A percentile compares a stretch with the other conserved stretches of the same genome.
These are phyloP conservation scores for Grifola frondosa DNA, from an alignment of 1,284 basidiomycete genomes.

Conservation along the genomic window DNA sequence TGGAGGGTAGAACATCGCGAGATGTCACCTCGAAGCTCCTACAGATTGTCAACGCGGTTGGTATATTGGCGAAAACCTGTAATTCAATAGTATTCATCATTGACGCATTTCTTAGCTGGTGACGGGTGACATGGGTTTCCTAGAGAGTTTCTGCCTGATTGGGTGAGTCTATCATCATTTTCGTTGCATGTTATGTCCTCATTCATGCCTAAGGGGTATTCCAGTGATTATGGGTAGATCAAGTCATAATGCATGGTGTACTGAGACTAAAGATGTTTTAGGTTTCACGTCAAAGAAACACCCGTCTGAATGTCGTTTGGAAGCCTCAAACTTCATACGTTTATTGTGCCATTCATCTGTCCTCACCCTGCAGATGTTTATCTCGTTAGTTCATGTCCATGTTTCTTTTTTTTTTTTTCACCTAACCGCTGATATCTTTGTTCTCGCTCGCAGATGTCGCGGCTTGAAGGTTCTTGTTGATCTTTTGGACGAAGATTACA, in stretches of 20 bases:
- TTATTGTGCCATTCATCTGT: constrained; percentile 91
- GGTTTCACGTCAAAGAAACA: constrained; percentile 94
- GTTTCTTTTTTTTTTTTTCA: background rate
- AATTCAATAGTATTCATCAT: constrained; percentile 4
- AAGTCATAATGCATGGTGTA: background rate
- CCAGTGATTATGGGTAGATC: constrained; percentile 85
- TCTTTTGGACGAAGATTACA: constrained; percentile 94
- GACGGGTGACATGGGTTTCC: constrained; percentile 77
- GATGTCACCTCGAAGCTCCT: constrained; percentile 85
- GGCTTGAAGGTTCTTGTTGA: constrained; percentile 93
- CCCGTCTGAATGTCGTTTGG: constrained; percentile 88
- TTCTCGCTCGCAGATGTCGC: constrained; percentile 74
- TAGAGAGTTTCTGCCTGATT: constrained; percentile 95
- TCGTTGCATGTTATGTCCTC: background rate
- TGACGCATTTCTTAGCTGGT: constrained; percentile 67
- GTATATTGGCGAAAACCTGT: constrained; percentile 22
- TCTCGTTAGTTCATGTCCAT: constrained; percentile 63
- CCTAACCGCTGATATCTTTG: constrained; percentile 5
- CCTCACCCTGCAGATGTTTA: constrained; percentile 96
- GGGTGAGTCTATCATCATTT: constrained; percentile 50
- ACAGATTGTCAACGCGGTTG: constrained; percentile 86
- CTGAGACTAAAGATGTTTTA: constrained; percentile 25
- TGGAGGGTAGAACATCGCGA: constrained; percentile 80
- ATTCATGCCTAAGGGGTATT: constrained; percentile 60
- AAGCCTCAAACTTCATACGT: constrained; percentile 94